Conservation (phyloP, 2,329 filamentous ascomycete species). For the Colletotrichum echinochloae region DNA sequence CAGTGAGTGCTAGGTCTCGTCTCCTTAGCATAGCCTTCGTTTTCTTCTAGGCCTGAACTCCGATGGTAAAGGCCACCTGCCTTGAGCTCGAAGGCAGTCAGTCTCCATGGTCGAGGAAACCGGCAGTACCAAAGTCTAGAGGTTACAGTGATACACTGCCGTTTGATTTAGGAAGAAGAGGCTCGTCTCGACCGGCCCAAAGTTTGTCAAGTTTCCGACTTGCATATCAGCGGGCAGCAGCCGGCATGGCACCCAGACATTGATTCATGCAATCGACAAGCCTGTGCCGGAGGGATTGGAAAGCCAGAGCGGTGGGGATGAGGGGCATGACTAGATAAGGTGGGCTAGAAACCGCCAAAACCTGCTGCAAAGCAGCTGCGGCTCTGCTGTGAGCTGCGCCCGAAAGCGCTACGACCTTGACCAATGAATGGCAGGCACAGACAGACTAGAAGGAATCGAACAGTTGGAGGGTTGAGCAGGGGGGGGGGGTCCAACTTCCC, state of each 20-base stretch:
- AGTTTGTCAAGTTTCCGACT: neutral
- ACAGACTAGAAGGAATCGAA: neutral
- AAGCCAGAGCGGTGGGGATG: neutral
- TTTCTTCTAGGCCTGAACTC: neutral
- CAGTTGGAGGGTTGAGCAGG: constrained; percentile 2
- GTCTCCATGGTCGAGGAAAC: too few relatives aligned
- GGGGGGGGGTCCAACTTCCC: neutral
- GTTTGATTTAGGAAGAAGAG: neutral
- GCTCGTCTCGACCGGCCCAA: constrained; percentile 4
- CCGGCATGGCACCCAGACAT: neutral
- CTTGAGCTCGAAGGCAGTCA: neutral
- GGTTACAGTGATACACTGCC: neutral
- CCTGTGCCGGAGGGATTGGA: neutral
- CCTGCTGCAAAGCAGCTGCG: constrained; percentile 19
- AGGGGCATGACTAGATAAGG: neutral
- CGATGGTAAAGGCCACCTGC: neutral
- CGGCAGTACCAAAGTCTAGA: neutral
- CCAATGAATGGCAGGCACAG: constrained; percentile 17
- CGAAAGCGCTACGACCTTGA: neutral
- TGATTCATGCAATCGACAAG: neutral
- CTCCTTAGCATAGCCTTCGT: neutral
- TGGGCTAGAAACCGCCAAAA: constrained; percentile 16
- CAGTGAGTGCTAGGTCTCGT: neutral
- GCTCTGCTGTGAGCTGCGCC: constrained; percentile 16
- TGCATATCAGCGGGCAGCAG: neutral